Base-by-base conservation (phyloP, 73 alveolate species). In the Paramecium bursaria region DNA sequence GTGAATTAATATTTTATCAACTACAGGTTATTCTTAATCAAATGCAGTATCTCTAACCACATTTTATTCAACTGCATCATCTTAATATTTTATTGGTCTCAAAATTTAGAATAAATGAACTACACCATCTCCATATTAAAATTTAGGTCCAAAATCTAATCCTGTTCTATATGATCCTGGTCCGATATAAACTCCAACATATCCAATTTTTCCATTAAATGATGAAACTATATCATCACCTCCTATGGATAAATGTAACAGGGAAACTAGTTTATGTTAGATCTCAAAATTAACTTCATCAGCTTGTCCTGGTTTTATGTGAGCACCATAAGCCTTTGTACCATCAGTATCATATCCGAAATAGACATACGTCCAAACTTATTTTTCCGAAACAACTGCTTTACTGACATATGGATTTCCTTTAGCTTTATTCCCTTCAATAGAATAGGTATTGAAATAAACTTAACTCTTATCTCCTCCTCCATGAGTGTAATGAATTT, bases 141-240 rank as follows among this genome's bases (percentile, higher is more conserved):
- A 67, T 39, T 42, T 31, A 26, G 27, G 5, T 2, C 23, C 27
- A 27, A 67, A 67, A 17, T 67, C 82, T 39, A 67, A 42, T 39
- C 82, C 82, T 21, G 33, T 47, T 42, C 55, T 67, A 10, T 67
- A 67, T 15, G 82, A 42, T 35, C 82, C 82, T 67, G 53, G 22
- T 19, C 82, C 82, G 60, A 67, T 25, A 67, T 67, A 67, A 9
- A 67, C 33, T 3, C 82, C 82, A n/a, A 67, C 82, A 67, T 67
- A 67, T 33, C 82, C 82, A 10, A 67, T 67, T 47, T 15, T 67
- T 0, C 82, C 82, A 35, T 67, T 67, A 42, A 67, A 67, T 67
- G 82, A 57, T n/a, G 82, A 67, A 25, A 67, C 21, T 2, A 35
- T 26, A 39, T 67, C 82, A 67, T 67, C 82, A 11, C 82, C 82